Evolutionary conservation across 768 basidiomycete genomes (phyloP).

Genomic region (Nidula microcarpa): DNA sequence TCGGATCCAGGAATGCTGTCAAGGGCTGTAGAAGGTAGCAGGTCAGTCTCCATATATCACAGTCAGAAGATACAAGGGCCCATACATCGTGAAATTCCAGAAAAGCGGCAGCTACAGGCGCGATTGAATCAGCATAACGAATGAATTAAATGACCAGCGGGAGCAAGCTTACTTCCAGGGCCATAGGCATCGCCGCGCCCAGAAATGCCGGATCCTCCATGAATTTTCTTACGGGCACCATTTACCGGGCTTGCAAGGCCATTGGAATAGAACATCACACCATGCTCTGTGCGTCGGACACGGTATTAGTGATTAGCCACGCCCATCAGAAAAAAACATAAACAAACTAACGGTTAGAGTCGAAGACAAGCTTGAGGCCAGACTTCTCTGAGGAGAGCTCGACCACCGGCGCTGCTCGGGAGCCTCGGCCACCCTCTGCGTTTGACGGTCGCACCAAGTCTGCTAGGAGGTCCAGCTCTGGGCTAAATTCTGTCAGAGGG

Average conservation of each 20-base stretch:
- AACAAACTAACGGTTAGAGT: conserved; percentile 63
- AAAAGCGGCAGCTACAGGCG: conserved; percentile 52
- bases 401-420: conserved; percentile 40
- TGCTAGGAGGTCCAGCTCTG: conserved; percentile 41
- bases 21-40: conserved; percentile 37
- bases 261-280: conserved; percentile 74
- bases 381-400: conserved; percentile 54
- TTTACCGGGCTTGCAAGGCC: conserved; percentile 42
- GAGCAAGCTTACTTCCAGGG: conserved; percentile 43
- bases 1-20: conserved; percentile 61
- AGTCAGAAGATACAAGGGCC: not conserved
- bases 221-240: conserved; percentile 67
- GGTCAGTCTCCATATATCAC: too few relatives aligned
- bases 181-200: conserved; percentile 58
- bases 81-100: conserved; percentile 65
- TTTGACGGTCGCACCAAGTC: conserved; percentile 33
- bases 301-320: not conserved
- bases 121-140: conserved; percentile 1
- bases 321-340: not conserved
- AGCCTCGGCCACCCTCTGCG: conserved; percentile 21
- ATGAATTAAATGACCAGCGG: conserved; percentile 1
- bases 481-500: conserved; percentile 34
- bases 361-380: conserved; percentile 58
- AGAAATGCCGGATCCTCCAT: conserved; percentile 63
- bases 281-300: conserved; percentile 45